Conservation (phyloP, 1,284 basidiomycete genomes). For the Moesziomyces antarcticus region DNA sequence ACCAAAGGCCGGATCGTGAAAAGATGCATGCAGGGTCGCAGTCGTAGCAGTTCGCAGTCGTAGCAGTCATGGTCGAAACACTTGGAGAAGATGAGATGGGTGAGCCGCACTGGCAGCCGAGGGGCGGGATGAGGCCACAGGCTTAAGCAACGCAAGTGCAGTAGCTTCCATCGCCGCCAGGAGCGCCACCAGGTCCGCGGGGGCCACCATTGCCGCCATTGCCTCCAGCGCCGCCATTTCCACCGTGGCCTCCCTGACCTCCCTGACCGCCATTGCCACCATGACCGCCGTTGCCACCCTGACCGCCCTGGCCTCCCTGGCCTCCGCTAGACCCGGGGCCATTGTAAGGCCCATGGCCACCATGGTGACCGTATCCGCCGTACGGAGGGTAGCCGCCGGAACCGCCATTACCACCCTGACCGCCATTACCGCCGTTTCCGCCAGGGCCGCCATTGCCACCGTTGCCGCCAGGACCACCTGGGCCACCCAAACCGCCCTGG, state of each 20-base stretch:
- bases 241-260: conserved; percentile 9
- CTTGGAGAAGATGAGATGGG: too few species aligned
- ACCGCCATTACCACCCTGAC: not conserved
- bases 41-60: too few species aligned
- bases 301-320: conserved; percentile 6
- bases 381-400: conserved; percentile 1
- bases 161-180: not conserved
- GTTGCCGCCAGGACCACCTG: not conserved
- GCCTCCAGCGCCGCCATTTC: conserved; percentile 11
- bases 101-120: too few species aligned
- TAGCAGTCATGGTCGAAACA: too few species aligned
- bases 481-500: not conserved
- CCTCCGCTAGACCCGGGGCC: not conserved
- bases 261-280: conserved; percentile 14
- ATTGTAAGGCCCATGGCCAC: not conserved
- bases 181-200: not conserved
- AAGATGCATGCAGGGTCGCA: too few species aligned
- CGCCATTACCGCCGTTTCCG: not conserved
- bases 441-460: not conserved
- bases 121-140: too few species aligned
- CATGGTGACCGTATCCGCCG: not conserved
- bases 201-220: not conserved
- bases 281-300: conserved; percentile 3
- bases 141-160: not conserved
- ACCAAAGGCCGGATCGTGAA: too few species aligned